Evolutionary conservation across 2,329 filamentous ascomycete genomes (phyloP).

Genomic region (Xylogone sp.): DNA sequence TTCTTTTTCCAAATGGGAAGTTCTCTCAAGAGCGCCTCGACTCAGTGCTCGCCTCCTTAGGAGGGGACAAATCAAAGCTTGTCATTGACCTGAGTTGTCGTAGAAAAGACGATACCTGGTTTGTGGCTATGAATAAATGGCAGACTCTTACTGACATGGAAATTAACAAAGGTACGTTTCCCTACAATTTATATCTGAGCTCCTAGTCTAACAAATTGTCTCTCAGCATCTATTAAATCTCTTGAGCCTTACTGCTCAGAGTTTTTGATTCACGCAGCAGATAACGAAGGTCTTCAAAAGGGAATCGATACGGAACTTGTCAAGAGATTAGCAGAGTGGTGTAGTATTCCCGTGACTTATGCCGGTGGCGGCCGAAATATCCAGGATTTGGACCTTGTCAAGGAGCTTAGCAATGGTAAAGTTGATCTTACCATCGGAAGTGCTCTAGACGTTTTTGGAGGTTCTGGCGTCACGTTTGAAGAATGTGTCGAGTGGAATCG

Average conservation of each 20-base stretch:
- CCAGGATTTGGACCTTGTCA: slow-evolving; percentile 78
- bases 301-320: slow-evolving; percentile 89
- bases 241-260: slow-evolving; percentile 93
- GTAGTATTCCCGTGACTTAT: slow-evolving; percentile 89
- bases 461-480: slow-evolving; percentile 77
- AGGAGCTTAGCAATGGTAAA: slow-evolving; percentile 71
- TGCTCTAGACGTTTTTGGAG: slow-evolving; percentile 93
- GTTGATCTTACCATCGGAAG: slow-evolving; percentile 96
- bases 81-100: slow-evolving; percentile 96
- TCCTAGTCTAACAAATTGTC: slow-evolving; percentile 11
- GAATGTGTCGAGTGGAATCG: slow-evolving; percentile 89
- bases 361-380: slow-evolving; percentile 86
- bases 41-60: slow-evolving; percentile 68
- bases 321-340: slow-evolving; percentile 74
- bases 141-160: slow-evolving; percentile 97
- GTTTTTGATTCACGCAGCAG: slow-evolving; percentile 94
- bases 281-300: slow-evolving; percentile 89
- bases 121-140: slow-evolving; percentile 99
- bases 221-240: slow-evolving; percentile 68
- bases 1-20: slow-evolving; percentile 77
- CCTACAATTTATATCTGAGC: slow-evolving; percentile 1
- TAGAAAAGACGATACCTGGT: slow-evolving; percentile 71
- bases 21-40: slow-evolving; percentile 78
- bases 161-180: slow-evolving; percentile 68
- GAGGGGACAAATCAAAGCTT: slow-evolving; percentile 71